Evolutionary conservation across 345 rosid species (phyloP).

Genomic region (Melaleuca quinquenervia): DNA sequence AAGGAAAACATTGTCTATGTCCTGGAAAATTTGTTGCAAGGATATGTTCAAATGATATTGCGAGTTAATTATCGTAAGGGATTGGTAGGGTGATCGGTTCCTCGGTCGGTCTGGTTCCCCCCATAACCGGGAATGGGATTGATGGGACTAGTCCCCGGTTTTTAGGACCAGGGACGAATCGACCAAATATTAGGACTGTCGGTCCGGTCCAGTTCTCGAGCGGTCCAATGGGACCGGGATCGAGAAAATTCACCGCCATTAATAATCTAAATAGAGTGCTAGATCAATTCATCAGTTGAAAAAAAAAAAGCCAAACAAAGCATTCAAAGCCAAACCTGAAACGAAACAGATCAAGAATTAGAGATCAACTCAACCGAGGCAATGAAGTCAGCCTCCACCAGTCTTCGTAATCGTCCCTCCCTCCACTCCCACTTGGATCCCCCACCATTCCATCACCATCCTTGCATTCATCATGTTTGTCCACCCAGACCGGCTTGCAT

Average conservation of each 20-base stretch:
- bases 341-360: neutral
- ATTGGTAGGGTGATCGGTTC: too few relatives aligned
- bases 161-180: too few relatives aligned
- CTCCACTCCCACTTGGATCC: conserved; percentile 3
- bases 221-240: too few relatives aligned
- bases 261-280: too few relatives aligned
- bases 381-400: neutral
- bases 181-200: too few relatives aligned
- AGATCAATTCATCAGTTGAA: too few relatives aligned
- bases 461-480: conserved; percentile 16
- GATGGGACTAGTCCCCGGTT: too few relatives aligned
- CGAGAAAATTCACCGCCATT: too few relatives aligned
- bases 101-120: too few relatives aligned
- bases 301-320: too few relatives aligned
- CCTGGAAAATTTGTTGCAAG: neutral
- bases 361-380: neutral
- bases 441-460: conserved; percentile 17
- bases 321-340: neutral
- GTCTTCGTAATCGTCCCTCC: conserved; percentile 3
- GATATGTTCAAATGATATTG: neutral
- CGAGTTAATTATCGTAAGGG: neutral
- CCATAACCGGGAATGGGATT: too few relatives aligned
- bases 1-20: neutral
- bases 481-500: conserved; percentile 47
- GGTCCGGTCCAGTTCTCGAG: too few relatives aligned